Evolutionary conservation across 805 yeast species (phyloP), one percentile per base, ranked within the genome.

Genomic region (Dipodascopsis uninucleata): DNA sequence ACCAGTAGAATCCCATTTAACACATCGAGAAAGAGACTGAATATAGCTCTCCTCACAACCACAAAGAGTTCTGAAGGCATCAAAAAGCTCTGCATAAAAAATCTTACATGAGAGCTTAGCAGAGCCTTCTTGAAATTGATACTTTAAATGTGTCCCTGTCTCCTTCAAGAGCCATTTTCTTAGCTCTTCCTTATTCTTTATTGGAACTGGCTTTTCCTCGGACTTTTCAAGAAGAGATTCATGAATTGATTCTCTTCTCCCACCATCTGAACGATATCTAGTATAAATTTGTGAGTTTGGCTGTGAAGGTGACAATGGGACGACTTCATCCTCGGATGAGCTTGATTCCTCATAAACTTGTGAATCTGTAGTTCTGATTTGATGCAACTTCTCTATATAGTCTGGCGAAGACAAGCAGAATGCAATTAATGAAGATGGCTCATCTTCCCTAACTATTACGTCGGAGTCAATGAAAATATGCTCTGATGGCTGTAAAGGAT

Each of bases 81-180:
- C 97, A 67, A 93, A 93, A 61, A 93, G 97, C 58, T 90, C 97
- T 4, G 96, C 85, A 70, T 83, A 93, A 62, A 90, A 93, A 5
- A 94, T 83, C 64, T 90, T 90, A 67, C 99, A 93, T 3, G 96
- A 84, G 55, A 93, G 71, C 14, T 77, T 77, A 0, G 96, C 84
- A 28, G 74, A 73, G 0, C 89, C 94, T 61, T 89, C 96, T 55
- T 82, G 82, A 62, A 87, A 87, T 61, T 89, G 96, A 63, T 90
- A 93, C 59, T 88, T 81, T 61, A 94, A 71, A 67, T 94, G 99
- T 40, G 85, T 85, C 0, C 95, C 93, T 1, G 86, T 82, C 59
- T 81, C 81, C 58, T 85, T 85, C 42, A 82, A 71, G 86, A 93
- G 79, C 17, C 78, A 75, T 14, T 69, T 63, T 62, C 90, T 96